phyloP scores from a whole-genome alignment of 495 filamentous ascomycete genomes.

The Penicillium bialowiezense region DNA sequence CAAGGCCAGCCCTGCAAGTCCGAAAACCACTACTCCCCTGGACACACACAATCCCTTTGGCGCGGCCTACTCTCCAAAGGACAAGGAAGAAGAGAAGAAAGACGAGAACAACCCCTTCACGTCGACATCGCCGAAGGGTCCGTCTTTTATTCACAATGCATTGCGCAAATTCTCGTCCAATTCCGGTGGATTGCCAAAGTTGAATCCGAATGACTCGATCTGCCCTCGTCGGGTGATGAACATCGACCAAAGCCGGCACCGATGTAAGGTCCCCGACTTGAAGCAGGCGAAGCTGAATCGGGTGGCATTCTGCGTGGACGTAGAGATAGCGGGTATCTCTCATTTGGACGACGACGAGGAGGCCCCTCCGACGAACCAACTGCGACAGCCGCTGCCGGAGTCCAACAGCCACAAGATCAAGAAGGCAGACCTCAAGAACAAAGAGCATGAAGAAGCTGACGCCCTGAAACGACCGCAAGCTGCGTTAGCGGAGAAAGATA shows the following conservation, averaged over 20 bases:
- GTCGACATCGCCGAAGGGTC: constrained; percentile 64
- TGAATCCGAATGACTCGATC: constrained; percentile 47
- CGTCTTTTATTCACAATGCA: constrained; percentile 77
- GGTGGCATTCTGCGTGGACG: constrained; percentile 94
- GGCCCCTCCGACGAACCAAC: constrained; percentile 27
- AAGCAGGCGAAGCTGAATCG: constrained; percentile 76
- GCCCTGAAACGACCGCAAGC: constrained; percentile 62
- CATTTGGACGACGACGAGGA: constrained; percentile 42
- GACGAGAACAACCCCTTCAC: constrained; percentile 58
- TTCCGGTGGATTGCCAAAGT: constrained; percentile 47
- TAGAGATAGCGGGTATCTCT: constrained; percentile 82
- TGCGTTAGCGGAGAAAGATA: constrained; percentile 57
- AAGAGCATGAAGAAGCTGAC: constrained; percentile 67
- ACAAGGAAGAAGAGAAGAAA: constrained; percentile 52
- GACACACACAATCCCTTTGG: constrained; percentile 48
- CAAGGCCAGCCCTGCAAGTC: constrained; percentile 35
- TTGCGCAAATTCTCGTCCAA: constrained; percentile 77
- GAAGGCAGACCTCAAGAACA: constrained; percentile 55
- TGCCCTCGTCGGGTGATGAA: constrained; percentile 84
- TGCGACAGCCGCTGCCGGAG: constrained; percentile 26
- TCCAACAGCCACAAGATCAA: constrained; percentile 46
- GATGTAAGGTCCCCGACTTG: constrained; percentile 76
- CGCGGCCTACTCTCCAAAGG: constrained; percentile 54
- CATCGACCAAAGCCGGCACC: constrained; percentile 71
- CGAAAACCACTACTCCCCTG: constrained; percentile 45